Percentiles rank a stretch among this genome's conserved stretches.
These are phyloP conservation scores for Vitrella brassicaformis DNA, from an alignment of 73 alveolate genomes.

Conservation along the genomic window DNA sequence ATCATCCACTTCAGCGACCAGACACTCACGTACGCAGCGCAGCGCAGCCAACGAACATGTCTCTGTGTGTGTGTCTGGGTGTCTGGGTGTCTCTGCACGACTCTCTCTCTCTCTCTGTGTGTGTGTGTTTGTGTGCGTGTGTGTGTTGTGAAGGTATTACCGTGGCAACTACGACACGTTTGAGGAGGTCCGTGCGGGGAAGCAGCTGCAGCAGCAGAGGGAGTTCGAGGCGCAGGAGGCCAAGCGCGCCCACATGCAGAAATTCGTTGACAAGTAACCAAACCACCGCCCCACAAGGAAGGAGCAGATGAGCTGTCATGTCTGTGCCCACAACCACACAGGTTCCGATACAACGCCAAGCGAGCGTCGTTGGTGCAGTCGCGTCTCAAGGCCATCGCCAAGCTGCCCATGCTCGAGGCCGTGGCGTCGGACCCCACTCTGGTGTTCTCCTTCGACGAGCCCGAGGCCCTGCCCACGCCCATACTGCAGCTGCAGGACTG, in stretches of 20 bases:
- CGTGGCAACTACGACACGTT: conserved; percentile 90
- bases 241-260: conserved; percentile 81
- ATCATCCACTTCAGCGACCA: conserved; percentile 79
- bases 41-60: too few species aligned
- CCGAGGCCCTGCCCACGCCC: conserved; percentile 89
- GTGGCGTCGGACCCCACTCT: conserved; percentile 94
- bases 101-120: neutral
- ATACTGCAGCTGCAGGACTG: conserved; percentile 85
- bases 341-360: conserved; percentile 91
- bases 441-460: conserved; percentile 92
- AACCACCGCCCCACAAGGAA: too few species aligned
- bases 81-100: neutral
- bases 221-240: conserved; percentile 71
- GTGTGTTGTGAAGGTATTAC: conserved; percentile 41
- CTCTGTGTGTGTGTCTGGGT: too few species aligned
- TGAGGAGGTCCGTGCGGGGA: conserved; percentile 69
- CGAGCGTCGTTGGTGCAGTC: conserved; percentile 94
- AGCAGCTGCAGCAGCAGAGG: conserved; percentile 58
- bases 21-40: too few species aligned
- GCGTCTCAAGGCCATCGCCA: conserved; percentile 81
- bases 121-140: neutral
- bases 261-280: conserved; percentile 86
- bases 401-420: conserved; percentile 88
- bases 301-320: too few species aligned
- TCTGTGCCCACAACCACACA: too few species aligned